Evolutionary conservation across 768 basidiomycete genomes (phyloP).

Genomic region (Amanita muscaria): DNA sequence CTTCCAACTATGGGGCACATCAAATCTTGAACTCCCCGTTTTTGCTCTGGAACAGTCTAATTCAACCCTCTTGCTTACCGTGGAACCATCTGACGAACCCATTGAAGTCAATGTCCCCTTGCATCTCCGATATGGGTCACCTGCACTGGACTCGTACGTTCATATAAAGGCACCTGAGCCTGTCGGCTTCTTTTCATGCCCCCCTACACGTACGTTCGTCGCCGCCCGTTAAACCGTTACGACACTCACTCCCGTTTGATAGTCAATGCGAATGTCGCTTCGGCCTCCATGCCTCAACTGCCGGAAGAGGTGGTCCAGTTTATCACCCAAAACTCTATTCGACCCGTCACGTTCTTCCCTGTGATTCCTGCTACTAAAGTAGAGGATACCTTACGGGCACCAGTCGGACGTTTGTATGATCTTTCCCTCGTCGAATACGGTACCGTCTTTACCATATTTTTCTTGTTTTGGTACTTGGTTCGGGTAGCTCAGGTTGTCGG

Average conservation of each 20-base stretch:
- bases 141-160: constrained; percentile 11
- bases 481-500: constrained; percentile 15
- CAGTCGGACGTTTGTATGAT: constrained; percentile 29
- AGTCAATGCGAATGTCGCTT: background rate
- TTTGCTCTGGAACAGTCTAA: constrained; percentile 24
- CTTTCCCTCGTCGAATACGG: constrained; percentile 33
- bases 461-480: constrained; percentile 30
- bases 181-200: constrained; percentile 30
- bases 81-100: constrained; percentile 9
- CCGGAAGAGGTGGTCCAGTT: background rate
- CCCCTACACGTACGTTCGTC: constrained; percentile 15
- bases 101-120: constrained; percentile 33
- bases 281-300: background rate
- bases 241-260: background rate
- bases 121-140: constrained; percentile 37
- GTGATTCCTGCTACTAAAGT: constrained; percentile 6
- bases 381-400: constrained; percentile 23
- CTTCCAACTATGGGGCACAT: constrained; percentile 32
- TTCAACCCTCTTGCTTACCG: constrained; percentile 20
- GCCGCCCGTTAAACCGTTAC: too few species aligned
- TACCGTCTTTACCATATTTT: constrained; percentile 30
- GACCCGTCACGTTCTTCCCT: constrained; percentile 1
- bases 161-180: constrained; percentile 28
- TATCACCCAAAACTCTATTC: background rate
- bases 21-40: constrained; percentile 40